A percentile compares a stretch with the other conserved stretches of the same genome.
phyloP scores from a whole-genome alignment of 768 basidiomycete species.

The Pleurotus giganteus region DNA sequence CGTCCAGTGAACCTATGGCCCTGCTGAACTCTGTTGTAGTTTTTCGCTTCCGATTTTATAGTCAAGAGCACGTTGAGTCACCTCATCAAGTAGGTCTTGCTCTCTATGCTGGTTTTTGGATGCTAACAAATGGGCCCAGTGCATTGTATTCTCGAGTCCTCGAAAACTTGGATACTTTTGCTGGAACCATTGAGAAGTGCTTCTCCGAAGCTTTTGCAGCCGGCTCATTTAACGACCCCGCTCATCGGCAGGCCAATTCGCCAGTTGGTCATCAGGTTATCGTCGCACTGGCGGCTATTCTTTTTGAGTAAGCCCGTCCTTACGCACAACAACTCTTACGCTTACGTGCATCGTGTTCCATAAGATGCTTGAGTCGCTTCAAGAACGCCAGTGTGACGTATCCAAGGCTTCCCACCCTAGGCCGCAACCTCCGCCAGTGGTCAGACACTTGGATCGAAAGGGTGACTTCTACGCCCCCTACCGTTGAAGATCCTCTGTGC shows the following conservation, averaged over 20 bases:
- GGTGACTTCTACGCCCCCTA: conserved; percentile 32
- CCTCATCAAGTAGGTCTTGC: conserved; percentile 44
- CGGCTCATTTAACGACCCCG: conserved; percentile 32
- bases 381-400: conserved; percentile 49
- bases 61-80: conserved; percentile 53
- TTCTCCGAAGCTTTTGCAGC: conserved; percentile 36
- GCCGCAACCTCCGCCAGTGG: conserved; percentile 43
- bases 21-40: conserved; percentile 30
- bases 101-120: not conserved
- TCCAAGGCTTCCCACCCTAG: conserved; percentile 39
- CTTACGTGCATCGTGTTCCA: not conserved
- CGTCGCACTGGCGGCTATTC: conserved; percentile 40
- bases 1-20: not conserved
- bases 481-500: conserved; percentile 46
- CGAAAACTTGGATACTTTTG: conserved; percentile 42
- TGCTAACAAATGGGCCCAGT: conserved; percentile 22
- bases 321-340: conserved; percentile 14
- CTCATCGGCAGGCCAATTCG: conserved; percentile 2
- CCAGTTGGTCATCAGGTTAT: conserved; percentile 42
- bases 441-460: conserved; percentile 45
- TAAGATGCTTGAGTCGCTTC: conserved; percentile 56
- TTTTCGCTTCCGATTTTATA: conserved; percentile 57
- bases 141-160: conserved; percentile 44
- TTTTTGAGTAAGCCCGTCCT: conserved; percentile 46
- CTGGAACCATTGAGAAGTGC: conserved; percentile 35